Evolutionary conservation across 1,139 yeast species (phyloP), one percentile per base, ranked within the genome.

Genomic region (Zygotorulaspora mrakii): DNA sequence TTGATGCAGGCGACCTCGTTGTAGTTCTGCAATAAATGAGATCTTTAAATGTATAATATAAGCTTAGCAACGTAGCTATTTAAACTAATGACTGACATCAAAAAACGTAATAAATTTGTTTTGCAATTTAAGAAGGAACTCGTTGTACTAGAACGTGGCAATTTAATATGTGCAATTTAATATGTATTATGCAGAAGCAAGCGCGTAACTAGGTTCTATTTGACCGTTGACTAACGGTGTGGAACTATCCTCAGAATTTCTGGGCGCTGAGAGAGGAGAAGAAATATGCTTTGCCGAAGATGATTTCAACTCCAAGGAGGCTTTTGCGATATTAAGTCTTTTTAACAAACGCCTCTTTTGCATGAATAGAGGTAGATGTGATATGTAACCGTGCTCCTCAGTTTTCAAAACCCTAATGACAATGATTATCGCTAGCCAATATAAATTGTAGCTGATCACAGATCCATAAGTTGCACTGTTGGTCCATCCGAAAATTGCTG

Each of bases 381-480:
- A 86, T 17, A 80, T 61, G 37, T 69, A 68, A 0, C 89, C 89
- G 52, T 73, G 71, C 64, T 87, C 95, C 57, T 80, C 81, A 47
- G 67, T 71, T 41, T 76, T 63, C 53, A 76, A 67, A 7, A 67
- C 42, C 35, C 74, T 66, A 39, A 87, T 68, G 61, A 78, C 65
- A 0, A 61, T 42, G 31, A 82, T 77, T 10, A 87, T 76, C 24
- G 72, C 62, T 4, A 76, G 33, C 98, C 98, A 89, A 65, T 85
- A 89, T 4, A 69, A 48, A 49, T 78, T 73, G 64, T 89, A 89
- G 37, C 88, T 76, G 14, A 74, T 62, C n/a, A 89, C 88, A 28
- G 95, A 85, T 13, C 96, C 96, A 59, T 84, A 86, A 2, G 96
- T 88, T 12, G 96, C 97, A 25, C 94, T 78, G 64, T 89, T 89